A percentile compares a stretch with the other conserved stretches of the same genome.
These are phyloP conservation scores for Coemansia sp. DNA, from an alignment of 192 early-diverging fungal genomes.

Conservation along the genomic window DNA sequence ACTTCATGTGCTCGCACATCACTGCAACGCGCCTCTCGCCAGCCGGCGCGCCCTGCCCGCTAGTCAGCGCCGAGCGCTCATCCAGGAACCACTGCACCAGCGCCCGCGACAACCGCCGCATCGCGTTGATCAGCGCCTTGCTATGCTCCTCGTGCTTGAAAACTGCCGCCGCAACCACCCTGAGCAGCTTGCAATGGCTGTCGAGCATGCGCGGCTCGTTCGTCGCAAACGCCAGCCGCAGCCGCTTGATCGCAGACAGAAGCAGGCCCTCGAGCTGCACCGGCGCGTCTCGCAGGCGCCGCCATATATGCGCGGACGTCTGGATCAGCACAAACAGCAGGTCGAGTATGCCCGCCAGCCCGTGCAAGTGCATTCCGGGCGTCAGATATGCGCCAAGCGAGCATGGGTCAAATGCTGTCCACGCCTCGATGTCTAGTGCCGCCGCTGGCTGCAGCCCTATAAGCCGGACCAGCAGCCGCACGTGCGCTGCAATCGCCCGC, in stretches of 20 bases:
- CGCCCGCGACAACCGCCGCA: conserved; percentile 17
- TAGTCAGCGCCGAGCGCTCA: conserved; percentile 25
- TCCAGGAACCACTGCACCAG: conserved; percentile 44
- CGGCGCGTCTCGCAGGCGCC: conserved; percentile 7
- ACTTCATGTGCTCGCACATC: conserved; percentile 42
- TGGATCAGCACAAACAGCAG: conserved; percentile 28
- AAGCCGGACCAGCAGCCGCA: conserved; percentile 21
- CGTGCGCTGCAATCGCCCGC: conserved; percentile 15
- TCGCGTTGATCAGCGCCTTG: conserved; percentile 20
- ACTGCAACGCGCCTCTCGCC: conserved; percentile 16
- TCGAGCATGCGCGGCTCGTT: conserved; percentile 27
- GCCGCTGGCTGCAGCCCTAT: conserved; percentile 17
- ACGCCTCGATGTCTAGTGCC: conserved; percentile 11
- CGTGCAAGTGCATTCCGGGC: conserved; percentile 15
- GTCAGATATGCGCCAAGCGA: conserved; percentile 5
- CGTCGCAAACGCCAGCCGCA: conserved; percentile 22
- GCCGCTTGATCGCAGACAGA: conserved; percentile 12
- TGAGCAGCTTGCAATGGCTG: conserved; percentile 29
- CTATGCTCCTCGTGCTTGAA: conserved; percentile 36
- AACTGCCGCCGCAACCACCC: conserved; percentile 34
- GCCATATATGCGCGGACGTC: conserved; percentile 22
- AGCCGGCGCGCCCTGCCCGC: not conserved
- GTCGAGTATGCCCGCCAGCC: conserved; percentile 23
- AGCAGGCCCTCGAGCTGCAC: conserved; percentile 24
- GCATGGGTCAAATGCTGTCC: conserved; percentile 20